Base-by-base conservation (phyloP, 176 grass and related monocot species). In the Juncus effusus region DNA sequence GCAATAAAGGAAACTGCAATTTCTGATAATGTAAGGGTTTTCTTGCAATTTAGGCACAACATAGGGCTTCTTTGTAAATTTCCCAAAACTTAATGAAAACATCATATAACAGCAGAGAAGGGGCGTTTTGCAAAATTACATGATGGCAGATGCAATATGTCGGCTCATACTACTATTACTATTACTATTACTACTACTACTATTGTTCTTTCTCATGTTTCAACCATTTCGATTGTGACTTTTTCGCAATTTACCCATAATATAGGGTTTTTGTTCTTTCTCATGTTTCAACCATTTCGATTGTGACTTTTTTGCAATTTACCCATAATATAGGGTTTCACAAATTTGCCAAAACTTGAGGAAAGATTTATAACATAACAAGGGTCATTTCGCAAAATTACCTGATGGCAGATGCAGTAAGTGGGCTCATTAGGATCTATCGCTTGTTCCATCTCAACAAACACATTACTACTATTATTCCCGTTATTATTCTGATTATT, bases 111-210 rank as follows among this genome's bases (percentile, higher is more conserved):
- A 74, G 62, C 50, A 76, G 19, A 28, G 19, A 28, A 49, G 11
- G 9, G 19, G 19, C 19, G 19, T 28, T 28, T 28, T 28, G 19
- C 19, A 28, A 80, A 38, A 11, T 51, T 59, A 96, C 93, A 85
- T 97, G 93, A 75, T 97, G 93, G 67, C 93, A 97, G 79, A 97
- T 91, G 72, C 93, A 97, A 56, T 97, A 97, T 63, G 85, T 97
- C 0, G 88, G 93, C 64, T 97, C 93, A 86, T 97, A 67, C 66
- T 28, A 28, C 1, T 28, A 74, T 62, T 63, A 65, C 63, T 72
- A 77, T 38, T 83, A 56, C 44, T 72, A 47, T 47, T 47, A 9
- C 9, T 47, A 47, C 9, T 47, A 47, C 4, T 47, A 47, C 9
- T 47, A 6, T 47, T 5, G 9, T 47, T 93, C 94, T 60, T 82